These are phyloP conservation scores for Sporothrix phasma DNA, from an alignment of 2,329 filamentous ascomycete genomes.

Conservation along the genomic window DNA sequence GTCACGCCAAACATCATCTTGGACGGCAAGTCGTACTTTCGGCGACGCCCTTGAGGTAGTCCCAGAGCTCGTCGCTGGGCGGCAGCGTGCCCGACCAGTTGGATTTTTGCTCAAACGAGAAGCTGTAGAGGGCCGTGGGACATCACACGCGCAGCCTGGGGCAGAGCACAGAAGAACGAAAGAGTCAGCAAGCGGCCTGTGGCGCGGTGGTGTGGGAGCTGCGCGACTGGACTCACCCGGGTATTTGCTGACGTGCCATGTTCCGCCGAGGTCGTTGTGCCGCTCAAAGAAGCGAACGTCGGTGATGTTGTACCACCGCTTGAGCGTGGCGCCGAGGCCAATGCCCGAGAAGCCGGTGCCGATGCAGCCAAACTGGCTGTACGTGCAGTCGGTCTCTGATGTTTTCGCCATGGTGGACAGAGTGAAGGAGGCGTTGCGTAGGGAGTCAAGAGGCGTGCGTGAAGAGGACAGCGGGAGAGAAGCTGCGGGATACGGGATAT, in stretches of 20 bases:
- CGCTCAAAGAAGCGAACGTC: neutral
- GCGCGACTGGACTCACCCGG: neutral
- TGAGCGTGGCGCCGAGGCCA: neutral
- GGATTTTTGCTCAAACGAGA: neutral
- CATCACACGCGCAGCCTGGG: neutral
- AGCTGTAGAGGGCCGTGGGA: neutral
- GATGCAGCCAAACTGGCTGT: conserved; percentile 3
- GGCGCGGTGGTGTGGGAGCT: no score
- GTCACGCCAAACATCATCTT: neutral
- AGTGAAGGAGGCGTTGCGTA: neutral
- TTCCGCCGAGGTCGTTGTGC: neutral
- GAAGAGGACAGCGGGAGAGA: no score
- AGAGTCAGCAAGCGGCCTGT: no score
- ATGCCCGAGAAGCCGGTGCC: neutral
- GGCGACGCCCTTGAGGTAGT: neutral
- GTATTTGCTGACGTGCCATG: neutral
- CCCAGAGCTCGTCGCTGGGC: conserved; percentile 1
- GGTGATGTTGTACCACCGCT: neutral
- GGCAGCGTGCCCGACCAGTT: neutral
- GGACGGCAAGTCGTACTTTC: neutral
- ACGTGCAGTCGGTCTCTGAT: neutral
- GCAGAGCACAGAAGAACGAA: no score
- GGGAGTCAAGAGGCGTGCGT: no score
- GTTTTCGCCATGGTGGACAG: neutral
- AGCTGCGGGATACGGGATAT: no score